phyloP scores from a whole-genome alignment of 371 early-diverging fungal species.

The Haplosporangium sp. region DNA sequence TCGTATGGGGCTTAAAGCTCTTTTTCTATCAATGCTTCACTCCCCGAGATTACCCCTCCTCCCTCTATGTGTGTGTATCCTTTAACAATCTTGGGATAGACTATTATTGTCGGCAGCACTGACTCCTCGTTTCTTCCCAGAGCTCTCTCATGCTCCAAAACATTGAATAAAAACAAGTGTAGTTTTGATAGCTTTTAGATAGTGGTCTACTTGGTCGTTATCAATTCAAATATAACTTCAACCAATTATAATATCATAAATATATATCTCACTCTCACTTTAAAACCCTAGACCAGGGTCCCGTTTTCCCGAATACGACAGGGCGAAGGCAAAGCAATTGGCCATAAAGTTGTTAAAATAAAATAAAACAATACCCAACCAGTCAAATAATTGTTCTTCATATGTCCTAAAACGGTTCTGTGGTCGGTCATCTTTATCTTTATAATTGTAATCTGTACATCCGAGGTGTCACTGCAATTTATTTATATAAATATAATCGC shows the following conservation, averaged over 20 bases:
- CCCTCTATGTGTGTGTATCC: neutral
- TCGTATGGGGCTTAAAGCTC: neutral
- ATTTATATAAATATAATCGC: conserved; percentile 2
- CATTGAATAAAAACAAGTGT: neutral
- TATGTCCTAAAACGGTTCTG: neutral
- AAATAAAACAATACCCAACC: neutral
- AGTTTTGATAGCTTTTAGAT: neutral
- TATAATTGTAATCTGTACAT: neutral
- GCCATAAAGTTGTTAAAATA: neutral
- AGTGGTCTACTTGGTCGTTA: conserved; percentile 3
- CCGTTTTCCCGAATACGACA: conserved; percentile 2
- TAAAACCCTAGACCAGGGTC: conserved; percentile 2
- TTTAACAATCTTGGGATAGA: conserved; percentile 1
- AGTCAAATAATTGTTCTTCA: neutral
- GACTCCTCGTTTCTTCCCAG: conserved; percentile 5
- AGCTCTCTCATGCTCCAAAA: conserved; percentile 11
- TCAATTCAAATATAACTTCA: neutral
- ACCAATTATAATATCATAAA: neutral
- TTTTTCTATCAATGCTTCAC: conserved; percentile 33
- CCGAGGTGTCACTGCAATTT: neutral
- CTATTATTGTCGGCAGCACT: neutral
- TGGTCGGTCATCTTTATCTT: conserved; percentile 12
- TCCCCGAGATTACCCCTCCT: conserved; percentile 34
- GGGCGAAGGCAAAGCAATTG: conserved; percentile 2
- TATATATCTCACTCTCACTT: neutral